Evolutionary conservation across 768 basidiomycete species (phyloP).

Genomic region (Pleurotus tuoliensis): DNA sequence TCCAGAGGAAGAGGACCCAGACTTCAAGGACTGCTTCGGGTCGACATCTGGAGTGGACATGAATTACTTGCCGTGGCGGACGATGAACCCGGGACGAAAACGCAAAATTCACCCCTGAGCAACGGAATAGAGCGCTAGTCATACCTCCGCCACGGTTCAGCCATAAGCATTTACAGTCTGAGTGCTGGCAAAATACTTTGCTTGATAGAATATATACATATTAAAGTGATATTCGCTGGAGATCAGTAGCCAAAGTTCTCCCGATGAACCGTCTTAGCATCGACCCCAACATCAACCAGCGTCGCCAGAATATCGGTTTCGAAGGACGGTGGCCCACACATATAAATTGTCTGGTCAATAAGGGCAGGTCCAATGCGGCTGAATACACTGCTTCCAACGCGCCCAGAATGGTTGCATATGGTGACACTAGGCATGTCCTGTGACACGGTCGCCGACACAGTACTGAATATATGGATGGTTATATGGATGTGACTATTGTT

Average conservation of each 20-base stretch:
- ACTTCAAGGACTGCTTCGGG: neutral
- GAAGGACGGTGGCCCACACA: constrained; percentile 50
- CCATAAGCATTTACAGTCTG: no score
- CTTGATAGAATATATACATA: neutral
- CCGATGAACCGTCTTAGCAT: constrained; percentile 24
- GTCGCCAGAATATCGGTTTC: constrained; percentile 33
- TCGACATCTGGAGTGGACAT: constrained; percentile 2
- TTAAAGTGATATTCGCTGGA: neutral
- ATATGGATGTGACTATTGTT: constrained; percentile 19
- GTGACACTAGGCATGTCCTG: constrained; percentile 9
- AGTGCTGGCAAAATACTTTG: no score
- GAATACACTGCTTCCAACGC: constrained; percentile 18
- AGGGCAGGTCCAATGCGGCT: constrained; percentile 13
- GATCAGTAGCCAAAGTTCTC: constrained; percentile 43
- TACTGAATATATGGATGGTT: constrained; percentile 38
- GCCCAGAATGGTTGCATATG: constrained; percentile 17
- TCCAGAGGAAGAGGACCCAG: constrained; percentile 38
- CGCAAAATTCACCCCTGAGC: constrained; percentile 6
- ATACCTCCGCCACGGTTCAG: neutral
- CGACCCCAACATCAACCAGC: constrained; percentile 31
- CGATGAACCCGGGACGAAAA: neutral
- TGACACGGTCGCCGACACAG: neutral
- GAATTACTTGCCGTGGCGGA: neutral
- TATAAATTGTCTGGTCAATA: constrained; percentile 28
- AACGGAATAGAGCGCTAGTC: neutral